Percentiles rank a stretch among this genome's conserved stretches.
phyloP scores from a whole-genome alignment of 805 yeast genomes.

The Starmerella tilneyi region DNA sequence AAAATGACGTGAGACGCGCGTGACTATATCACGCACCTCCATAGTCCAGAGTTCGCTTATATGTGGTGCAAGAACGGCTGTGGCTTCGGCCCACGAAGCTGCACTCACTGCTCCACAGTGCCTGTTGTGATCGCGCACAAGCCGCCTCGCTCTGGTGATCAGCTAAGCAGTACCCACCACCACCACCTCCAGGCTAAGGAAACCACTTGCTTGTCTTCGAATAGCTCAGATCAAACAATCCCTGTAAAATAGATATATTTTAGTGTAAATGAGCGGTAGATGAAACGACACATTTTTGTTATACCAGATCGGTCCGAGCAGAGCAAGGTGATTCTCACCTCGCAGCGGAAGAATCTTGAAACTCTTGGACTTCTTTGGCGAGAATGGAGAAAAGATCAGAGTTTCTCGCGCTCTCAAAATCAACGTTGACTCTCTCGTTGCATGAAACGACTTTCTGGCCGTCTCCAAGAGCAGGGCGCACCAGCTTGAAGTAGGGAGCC shows the following conservation, averaged over 20 bases:
- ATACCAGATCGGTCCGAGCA: too few species aligned
- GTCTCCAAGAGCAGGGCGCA: conserved; percentile 38
- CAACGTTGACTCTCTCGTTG: conserved; percentile 7
- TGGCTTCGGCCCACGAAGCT: background rate
- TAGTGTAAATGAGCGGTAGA: too few species aligned
- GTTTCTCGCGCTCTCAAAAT: conserved; percentile 11
- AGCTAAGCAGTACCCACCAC: background rate
- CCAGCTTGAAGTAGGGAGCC: conserved; percentile 45
- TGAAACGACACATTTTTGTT: too few species aligned
- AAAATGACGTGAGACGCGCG: conserved; percentile 23
- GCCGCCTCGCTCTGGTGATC: background rate
- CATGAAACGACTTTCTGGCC: background rate
- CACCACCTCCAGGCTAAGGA: too few species aligned
- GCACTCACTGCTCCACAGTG: background rate
- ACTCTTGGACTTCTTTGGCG: background rate
- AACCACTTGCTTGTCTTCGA: too few species aligned
- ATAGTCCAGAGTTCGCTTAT: background rate
- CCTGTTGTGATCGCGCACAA: background rate
- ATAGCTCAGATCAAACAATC: too few species aligned
- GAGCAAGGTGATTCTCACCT: too few species aligned
- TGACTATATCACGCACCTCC: conserved; percentile 21
- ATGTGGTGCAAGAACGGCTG: background rate
- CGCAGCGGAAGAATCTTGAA: too few species aligned
- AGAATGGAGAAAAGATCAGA: background rate
- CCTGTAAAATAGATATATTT: too few species aligned